phyloP scores from a whole-genome alignment of 2,329 filamentous ascomycete genomes.

The Curvularia eragrostidis region DNA sequence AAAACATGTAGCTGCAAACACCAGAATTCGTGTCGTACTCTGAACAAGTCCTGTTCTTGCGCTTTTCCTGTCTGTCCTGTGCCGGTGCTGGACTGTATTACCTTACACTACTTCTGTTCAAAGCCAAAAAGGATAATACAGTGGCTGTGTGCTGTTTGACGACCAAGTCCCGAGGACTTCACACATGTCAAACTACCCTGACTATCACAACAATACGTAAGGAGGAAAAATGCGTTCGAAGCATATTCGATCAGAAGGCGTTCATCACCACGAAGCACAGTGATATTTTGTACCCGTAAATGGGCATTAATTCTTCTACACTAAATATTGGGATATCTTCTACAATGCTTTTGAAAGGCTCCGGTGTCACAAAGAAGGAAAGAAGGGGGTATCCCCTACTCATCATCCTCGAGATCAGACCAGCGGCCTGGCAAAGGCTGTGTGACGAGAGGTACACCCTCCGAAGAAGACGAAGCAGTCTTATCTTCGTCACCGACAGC shows the following conservation, averaged over 20 bases:
- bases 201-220: neutral
- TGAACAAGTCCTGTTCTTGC: no score
- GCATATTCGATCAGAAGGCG: neutral
- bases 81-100: no score
- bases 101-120: no score
- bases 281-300: neutral
- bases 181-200: neutral
- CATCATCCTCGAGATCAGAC: constrained; percentile 27
- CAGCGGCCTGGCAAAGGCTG: constrained; percentile 21
- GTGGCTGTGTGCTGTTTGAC: no score
- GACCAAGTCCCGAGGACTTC: neutral
- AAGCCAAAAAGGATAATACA: no score
- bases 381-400: neutral
- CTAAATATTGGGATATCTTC: neutral
- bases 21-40: no score
- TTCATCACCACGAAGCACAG: neutral
- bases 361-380: neutral
- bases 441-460: constrained; percentile 9
- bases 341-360: neutral
- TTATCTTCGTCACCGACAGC: constrained; percentile 8
- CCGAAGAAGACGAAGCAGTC: constrained; percentile 1
- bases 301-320: neutral
- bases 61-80: no score
- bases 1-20: no score
- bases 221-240: neutral